A percentile compares a stretch with the other conserved stretches of the same genome.
Evolutionary conservation across 2,329 filamentous ascomycete species (phyloP).

Genomic region (Fusarium sp.): DNA sequence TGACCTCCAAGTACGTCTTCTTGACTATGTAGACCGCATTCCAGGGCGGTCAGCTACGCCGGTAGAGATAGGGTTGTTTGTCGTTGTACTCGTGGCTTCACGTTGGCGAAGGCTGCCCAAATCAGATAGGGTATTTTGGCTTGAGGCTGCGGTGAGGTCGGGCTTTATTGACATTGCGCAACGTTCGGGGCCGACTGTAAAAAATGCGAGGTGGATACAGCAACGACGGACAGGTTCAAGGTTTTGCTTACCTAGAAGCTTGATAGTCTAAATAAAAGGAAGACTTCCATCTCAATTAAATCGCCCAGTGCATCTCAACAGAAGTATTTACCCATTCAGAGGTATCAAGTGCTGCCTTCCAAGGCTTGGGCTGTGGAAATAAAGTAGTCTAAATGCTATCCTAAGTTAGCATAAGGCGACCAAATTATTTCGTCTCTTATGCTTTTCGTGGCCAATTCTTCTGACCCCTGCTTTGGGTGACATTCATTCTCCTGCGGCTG

Average conservation of each 20-base stretch:
- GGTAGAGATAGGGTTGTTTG: too few species aligned
- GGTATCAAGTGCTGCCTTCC: not conserved
- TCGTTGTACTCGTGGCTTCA: too few species aligned
- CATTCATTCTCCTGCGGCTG: not conserved
- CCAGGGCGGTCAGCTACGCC: too few species aligned
- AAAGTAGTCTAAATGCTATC: not conserved
- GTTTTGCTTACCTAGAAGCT: not conserved
- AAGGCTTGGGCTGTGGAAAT: not conserved
- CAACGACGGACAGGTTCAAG: too few species aligned
- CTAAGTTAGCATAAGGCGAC: not conserved
- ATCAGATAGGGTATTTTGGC: too few species aligned
- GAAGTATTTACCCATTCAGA: not conserved
- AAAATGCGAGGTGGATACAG: too few species aligned
- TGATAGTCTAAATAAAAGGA: not conserved
- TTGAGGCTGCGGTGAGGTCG: not conserved
- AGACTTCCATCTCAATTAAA: not conserved
- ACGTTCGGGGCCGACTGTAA: too few species aligned
- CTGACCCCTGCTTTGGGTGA: not conserved
- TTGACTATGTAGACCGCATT: too few species aligned
- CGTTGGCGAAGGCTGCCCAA: too few species aligned
- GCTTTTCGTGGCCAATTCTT: too few species aligned
- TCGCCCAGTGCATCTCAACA: not conserved
- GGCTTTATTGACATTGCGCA: not conserved
- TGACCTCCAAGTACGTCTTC: too few species aligned
- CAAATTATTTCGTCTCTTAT: not conserved